A percentile compares a stretch with the other conserved stretches of the same genome.
Conservation (phyloP, 2,329 filamentous ascomycete genomes). For the Aspergillus pseudoviridinutans region DNA sequence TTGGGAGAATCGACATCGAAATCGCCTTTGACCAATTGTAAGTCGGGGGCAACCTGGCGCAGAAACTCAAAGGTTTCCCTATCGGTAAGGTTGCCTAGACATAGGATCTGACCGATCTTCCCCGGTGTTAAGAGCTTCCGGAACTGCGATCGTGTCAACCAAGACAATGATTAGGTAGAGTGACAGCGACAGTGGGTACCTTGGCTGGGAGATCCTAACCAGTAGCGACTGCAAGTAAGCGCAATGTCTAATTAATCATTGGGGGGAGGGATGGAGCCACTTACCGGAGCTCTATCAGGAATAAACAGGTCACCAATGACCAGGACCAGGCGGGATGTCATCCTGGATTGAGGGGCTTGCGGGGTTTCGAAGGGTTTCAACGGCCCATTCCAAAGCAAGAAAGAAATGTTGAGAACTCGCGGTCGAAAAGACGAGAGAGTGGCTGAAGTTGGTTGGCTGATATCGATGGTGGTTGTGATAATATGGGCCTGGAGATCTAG, state of each 20-base stretch:
- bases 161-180: slow-evolving; percentile 5
- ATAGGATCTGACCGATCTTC: slow-evolving; percentile 78
- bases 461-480: neutral
- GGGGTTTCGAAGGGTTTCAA: slow-evolving; percentile 22
- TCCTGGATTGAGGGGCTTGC: slow-evolving; percentile 30
- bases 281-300: slow-evolving; percentile 78
- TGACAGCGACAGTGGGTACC: slow-evolving; percentile 47
- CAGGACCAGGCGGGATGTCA: slow-evolving; percentile 84
- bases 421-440: neutral
- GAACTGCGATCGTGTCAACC: slow-evolving; percentile 53
- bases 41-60: slow-evolving; percentile 66
- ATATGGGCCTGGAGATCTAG: slow-evolving; percentile 3
- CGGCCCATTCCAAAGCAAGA: slow-evolving; percentile 22
- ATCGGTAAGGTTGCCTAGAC: slow-evolving; percentile 76
- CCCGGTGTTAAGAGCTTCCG: slow-evolving; percentile 79
- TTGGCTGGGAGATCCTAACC: slow-evolving; percentile 75
- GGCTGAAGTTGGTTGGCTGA: neutral
- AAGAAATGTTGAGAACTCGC: neutral
- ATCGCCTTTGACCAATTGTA: slow-evolving; percentile 67
- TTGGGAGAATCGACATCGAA: slow-evolving; percentile 66
- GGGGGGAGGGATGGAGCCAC: slow-evolving; percentile 20
- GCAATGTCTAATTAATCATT: slow-evolving; percentile 8
- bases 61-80: slow-evolving; percentile 77
- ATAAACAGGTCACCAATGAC: slow-evolving; percentile 93
- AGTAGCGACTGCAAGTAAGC: slow-evolving; percentile 12